phyloP scores from a whole-genome alignment of 208 protist genomes.

The Trypanosoma theileri region DNA sequence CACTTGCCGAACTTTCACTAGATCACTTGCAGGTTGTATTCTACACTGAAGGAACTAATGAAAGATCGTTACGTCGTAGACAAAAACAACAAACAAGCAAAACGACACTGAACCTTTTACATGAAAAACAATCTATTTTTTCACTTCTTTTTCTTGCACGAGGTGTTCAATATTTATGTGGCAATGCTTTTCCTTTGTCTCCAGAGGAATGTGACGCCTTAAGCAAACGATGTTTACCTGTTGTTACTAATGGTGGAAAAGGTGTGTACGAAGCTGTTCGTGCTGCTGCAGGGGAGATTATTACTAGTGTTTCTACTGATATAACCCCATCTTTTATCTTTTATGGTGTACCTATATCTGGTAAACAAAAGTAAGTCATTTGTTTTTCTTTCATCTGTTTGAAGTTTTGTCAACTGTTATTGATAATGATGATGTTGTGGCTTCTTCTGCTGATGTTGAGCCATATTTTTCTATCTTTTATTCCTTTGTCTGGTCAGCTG shows the following conservation, averaged over 20 bases:
- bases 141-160: conserved; percentile 65
- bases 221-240: conserved; percentile 37
- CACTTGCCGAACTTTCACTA: conserved; percentile 41
- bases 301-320: background rate
- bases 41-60: conserved; percentile 42
- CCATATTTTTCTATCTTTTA: background rate
- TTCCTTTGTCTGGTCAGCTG: too few species aligned
- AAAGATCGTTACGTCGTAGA: conserved; percentile 55
- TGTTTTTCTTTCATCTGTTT: background rate
- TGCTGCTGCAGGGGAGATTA: background rate
- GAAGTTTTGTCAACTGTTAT: background rate
- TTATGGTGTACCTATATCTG: conserved; percentile 19
- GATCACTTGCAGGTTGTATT: conserved; percentile 56
- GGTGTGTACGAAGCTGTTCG: conserved; percentile 26
- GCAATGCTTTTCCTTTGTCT: conserved; percentile 43
- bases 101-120: conserved; percentile 12
- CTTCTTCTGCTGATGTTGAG: too few species aligned
- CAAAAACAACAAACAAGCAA: conserved; percentile 40
- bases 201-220: conserved; percentile 40
- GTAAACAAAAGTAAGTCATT: conserved; percentile 22
- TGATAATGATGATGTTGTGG: background rate
- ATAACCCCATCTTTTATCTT: conserved; percentile 16
- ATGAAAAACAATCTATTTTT: conserved; percentile 38
- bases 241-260: conserved; percentile 39
- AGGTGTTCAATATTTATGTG: conserved; percentile 57